phyloP scores from a whole-genome alignment of 257 asterid species.

The Solanum etuberosum region DNA sequence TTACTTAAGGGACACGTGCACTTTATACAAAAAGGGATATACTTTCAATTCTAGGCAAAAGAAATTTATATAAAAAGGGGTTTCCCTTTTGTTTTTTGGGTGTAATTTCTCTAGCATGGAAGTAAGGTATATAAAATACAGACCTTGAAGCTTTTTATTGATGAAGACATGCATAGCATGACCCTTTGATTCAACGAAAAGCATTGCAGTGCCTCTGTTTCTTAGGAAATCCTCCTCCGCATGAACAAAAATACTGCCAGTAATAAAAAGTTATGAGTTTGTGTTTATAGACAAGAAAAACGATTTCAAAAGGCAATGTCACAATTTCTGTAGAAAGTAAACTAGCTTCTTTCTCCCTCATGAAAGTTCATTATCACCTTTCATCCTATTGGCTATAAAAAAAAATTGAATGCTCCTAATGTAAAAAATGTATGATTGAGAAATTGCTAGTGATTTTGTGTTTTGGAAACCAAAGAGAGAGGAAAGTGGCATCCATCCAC shows the following conservation, averaged over 20 bases:
- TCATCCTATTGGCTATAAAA: neutral
- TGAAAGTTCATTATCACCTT: neutral
- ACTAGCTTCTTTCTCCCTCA: neutral
- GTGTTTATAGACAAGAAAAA: neutral
- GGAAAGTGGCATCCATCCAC: neutral
- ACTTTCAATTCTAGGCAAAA: neutral
- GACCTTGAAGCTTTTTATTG: conserved; percentile 82
- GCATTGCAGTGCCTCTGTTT: conserved; percentile 50
- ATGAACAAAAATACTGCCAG: conserved; percentile 45
- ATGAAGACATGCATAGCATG: conserved; percentile 77
- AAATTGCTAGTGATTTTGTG: neutral
- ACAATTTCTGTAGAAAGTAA: neutral
- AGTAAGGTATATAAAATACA: neutral
- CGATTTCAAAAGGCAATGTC: neutral
- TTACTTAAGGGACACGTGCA: neutral
- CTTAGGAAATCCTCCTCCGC: conserved; percentile 41
- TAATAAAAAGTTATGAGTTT: conserved; percentile 5
- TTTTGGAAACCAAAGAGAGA: neutral
- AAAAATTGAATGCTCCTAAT: neutral
- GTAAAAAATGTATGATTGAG: neutral
- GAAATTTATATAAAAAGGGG: neutral
- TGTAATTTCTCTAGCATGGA: neutral
- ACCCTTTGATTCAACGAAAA: conserved; percentile 74
- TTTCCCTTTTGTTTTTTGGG: neutral
- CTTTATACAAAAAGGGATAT: neutral